Conservation (phyloP, 2,329 filamentous ascomycete genomes). For the Pseudocercospora crystallina region DNA sequence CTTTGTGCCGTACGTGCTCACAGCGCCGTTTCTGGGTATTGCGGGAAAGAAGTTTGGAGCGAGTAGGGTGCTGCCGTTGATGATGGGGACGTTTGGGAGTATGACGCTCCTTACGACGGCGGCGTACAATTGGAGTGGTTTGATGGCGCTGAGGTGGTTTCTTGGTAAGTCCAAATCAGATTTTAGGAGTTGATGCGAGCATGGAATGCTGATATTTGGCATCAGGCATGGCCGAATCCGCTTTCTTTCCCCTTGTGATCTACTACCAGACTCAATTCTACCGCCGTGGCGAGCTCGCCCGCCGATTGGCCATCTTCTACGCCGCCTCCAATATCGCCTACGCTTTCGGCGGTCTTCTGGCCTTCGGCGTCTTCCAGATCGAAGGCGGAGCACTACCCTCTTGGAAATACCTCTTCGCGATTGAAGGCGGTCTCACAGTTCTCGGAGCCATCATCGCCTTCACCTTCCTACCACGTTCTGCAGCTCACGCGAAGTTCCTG, state of each 20-base stretch:
- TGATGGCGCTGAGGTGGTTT: conserved; percentile 69
- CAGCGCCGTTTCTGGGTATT: conserved; percentile 65
- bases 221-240: conserved; percentile 57
- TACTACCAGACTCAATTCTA: conserved; percentile 66
- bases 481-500: conserved; percentile 65
- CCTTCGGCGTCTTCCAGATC: conserved; percentile 63
- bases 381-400: conserved; percentile 48
- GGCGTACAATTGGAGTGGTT: conserved; percentile 60
- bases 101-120: conserved; percentile 62
- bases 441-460: conserved; percentile 61
- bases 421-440: conserved; percentile 60
- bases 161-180: conserved; percentile 48
- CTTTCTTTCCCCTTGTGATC: conserved; percentile 69
- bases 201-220: too few species aligned
- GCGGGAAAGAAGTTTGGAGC: conserved; percentile 68
- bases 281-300: conserved; percentile 67
- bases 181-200: too few species aligned
- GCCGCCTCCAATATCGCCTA: conserved; percentile 73
- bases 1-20: conserved; percentile 72
- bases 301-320: conserved; percentile 72
- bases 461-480: conserved; percentile 67
- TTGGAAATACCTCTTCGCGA: conserved; percentile 67
- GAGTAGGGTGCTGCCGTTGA: conserved; percentile 53
- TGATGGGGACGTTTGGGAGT: conserved; percentile 66
- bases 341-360: conserved; percentile 61